Evolutionary conservation across 352 stramenopile genomes (phyloP), one percentile per base, ranked within the genome.

Genomic region (Thalassiosira sp.): DNA sequence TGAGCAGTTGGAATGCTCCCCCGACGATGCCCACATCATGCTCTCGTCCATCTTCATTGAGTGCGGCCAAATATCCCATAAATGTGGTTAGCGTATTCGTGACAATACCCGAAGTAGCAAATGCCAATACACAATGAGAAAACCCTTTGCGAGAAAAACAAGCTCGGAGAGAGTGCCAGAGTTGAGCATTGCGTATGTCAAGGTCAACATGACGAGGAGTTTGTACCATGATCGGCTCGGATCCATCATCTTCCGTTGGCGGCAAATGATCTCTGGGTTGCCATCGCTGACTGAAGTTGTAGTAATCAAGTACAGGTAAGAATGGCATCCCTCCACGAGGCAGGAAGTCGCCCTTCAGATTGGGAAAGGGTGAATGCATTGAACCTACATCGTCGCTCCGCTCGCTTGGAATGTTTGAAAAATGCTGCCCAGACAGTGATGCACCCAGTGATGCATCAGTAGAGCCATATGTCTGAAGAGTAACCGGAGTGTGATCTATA

Each of bases 31-130:
- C 83, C 24, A 85, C 81, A n/a, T 43, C 79, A 82, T 22, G 71
- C 59, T 51, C 71, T 40, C n/a, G 53, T 31, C 72, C 80, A 37
- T 72, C 83, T 51, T 74, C 81, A 64, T 89, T 85, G 35, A 89
- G 22, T 45, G 75, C 31, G n/a, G 90, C 73, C 18, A 93, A 76
- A 65, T 90, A 87, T 45, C 86, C 75, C 78, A 93, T 92, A 67
- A 84, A 93, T 24, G 88, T 91, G 7, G 64, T 81, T 11, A 93
- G 49, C 10, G 85, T 88, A 59, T 93, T 93, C 27, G 88, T 89
- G 0, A 90, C 86, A 62, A 93, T 89, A 20, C 81, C 85, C 42
- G 75, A 85, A 2, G 79, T 80, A 1, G 82, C 84, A 49, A 91
- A 93, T 11, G 82, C 65, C 0, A 86, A 69, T 33, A 88, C 52